Percentiles rank a stretch among this genome's conserved stretches.
Conservation (phyloP, 495 filamentous ascomycete genomes). For the Trichocladium antarcticum region DNA sequence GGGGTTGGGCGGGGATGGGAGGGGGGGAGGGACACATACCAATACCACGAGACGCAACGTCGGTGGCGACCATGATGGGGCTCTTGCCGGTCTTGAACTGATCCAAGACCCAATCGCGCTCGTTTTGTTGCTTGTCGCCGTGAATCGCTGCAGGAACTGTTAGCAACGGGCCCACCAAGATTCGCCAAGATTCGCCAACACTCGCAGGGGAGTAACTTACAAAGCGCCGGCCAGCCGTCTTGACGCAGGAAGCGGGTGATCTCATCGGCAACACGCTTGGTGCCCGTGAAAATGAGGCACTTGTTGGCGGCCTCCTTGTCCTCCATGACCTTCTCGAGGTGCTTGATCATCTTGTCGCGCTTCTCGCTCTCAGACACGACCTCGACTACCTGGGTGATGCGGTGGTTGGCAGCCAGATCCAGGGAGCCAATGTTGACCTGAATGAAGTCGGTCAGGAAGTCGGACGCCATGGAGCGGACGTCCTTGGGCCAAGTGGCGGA, state of each 20-base stretch:
- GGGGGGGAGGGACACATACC: constrained; percentile 68
- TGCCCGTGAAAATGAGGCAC: constrained; percentile 90
- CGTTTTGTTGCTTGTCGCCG: constrained; percentile 98
- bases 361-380: constrained; percentile 94
- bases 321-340: constrained; percentile 97
- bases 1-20: constrained; percentile 29
- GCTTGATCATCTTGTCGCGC: constrained; percentile 93
- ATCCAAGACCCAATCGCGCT: constrained; percentile 98
- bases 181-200: not conserved
- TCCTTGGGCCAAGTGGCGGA: constrained; percentile 99
- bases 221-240: constrained; percentile 96
- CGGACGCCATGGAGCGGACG: constrained; percentile 85
- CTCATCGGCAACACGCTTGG: constrained; percentile 96
- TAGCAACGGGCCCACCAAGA: constrained; percentile 37
- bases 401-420: constrained; percentile 95
- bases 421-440: constrained; percentile 98
- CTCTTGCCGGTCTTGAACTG: constrained; percentile 97
- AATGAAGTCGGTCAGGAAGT: constrained; percentile 93
- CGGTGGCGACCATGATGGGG: constrained; percentile 95
- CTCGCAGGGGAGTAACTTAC: constrained; percentile 43
- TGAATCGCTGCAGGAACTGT: constrained; percentile 64
- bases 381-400: constrained; percentile 95
- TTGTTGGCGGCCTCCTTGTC: constrained; percentile 69
- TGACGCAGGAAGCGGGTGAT: constrained; percentile 98
- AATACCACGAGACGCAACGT: constrained; percentile 98